Percentiles rank a stretch among this genome's conserved stretches.
Evolutionary conservation across 176 grass and related monocot genomes (phyloP).

Genomic region (Oryza coarctata): DNA sequence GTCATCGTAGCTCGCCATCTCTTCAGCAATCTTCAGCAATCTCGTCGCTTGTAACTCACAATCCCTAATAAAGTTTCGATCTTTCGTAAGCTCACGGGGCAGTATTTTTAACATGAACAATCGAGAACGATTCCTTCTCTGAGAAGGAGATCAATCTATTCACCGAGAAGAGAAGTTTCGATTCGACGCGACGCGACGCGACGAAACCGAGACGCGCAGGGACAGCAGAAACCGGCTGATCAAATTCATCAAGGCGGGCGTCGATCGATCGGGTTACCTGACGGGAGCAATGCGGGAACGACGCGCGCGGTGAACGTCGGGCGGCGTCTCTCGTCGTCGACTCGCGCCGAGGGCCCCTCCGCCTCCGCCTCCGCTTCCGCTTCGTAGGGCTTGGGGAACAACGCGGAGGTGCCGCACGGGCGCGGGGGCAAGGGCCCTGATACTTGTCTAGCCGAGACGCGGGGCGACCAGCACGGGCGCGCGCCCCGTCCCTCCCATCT

Average conservation of each 20-base stretch:
- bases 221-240: too few relatives aligned
- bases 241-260: neutral
- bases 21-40: neutral
- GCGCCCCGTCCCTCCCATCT: neutral
- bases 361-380: too few relatives aligned
- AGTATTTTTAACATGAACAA: too few relatives aligned
- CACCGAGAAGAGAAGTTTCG: too few relatives aligned
- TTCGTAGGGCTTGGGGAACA: too few relatives aligned
- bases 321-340: neutral
- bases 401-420: too few relatives aligned
- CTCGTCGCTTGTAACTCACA: neutral
- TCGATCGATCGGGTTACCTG: neutral
- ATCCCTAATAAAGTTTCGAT: neutral
- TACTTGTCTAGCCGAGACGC: neutral
- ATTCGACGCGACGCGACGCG: too few relatives aligned
- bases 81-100: neutral
- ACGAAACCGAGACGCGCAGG: too few relatives aligned
- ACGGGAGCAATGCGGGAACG: neutral
- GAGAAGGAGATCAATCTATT: neutral
- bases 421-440: too few relatives aligned
- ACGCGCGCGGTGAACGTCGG: neutral
- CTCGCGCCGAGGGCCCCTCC: too few relatives aligned
- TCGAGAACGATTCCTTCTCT: neutral
- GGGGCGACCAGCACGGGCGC: neutral
- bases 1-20: slow-evolving; percentile 22